Base-by-base conservation (phyloP, 306 rosid species). In the Fragaria nilgerrensis region DNA sequence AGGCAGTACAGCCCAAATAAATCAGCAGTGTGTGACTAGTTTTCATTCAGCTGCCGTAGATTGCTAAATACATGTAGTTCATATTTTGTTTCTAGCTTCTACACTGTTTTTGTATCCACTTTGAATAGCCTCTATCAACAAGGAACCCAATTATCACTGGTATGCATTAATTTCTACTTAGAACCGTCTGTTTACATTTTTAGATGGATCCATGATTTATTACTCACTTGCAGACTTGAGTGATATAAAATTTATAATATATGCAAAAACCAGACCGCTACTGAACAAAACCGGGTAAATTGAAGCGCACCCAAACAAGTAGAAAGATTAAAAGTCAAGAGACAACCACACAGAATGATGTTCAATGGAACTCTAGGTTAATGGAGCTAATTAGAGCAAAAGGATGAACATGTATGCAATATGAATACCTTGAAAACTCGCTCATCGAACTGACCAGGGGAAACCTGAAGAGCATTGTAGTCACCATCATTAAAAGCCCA, bases 401-500 rank as follows among this genome's bases (percentile, higher is more conserved):
- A 78, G 52, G 15, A 85, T 61, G 66, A 27, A 82, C 27, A 48
- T 34, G 41, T 48, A 77, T 25, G 59, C 62, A 55, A 49, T 36
- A 61, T 50, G 5, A 59, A 69, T 87, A 95, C 99, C 97, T 89
- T 76, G 76, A 95, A 95, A 76, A 87, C 90, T 65, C 84, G 86
- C 82, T 95, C 99, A 79, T 95, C 83, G 76, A 89, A 95, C 32
- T 22, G 88, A 78, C 99, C 97, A 16, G 96, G 99, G 69, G 96
- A 89, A 85, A 82, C 81, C 89, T 95, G 99, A 59, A 95, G 97
- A 77, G 99, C 94, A 79, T 95, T 86, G 82, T 95, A 89, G 52
- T 78, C 88, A 32, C 99, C 99, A 47, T 95, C 99, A 78, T 89
- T 95, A 75, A 95, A 95, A 0, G 97, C 99, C 99, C 99, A 95